Evolutionary conservation across 2,329 filamentous ascomycete genomes (phyloP).

Genomic region (Cordyceps tenuipes): DNA sequence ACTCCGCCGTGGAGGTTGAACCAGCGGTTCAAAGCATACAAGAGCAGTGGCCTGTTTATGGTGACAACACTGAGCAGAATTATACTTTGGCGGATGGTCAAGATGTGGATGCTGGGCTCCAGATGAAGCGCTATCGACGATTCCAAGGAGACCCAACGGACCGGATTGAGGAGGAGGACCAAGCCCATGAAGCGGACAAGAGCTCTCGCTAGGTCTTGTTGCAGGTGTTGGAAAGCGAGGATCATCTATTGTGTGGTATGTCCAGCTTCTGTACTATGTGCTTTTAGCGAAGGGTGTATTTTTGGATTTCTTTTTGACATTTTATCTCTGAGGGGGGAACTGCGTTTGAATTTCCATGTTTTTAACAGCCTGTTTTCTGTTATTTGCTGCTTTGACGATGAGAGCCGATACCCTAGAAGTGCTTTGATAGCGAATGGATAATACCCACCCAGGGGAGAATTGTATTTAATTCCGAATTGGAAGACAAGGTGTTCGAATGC

Average conservation of each 20-base stretch:
- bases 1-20: slow-evolving; percentile 12
- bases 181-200: slow-evolving; percentile 1
- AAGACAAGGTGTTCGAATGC: neutral
- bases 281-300: slow-evolving; percentile 5
- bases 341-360: neutral
- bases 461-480: neutral
- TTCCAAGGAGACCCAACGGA: slow-evolving; percentile 26
- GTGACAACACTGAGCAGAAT: slow-evolving; percentile 21
- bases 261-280: neutral
- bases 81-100: slow-evolving; percentile 23
- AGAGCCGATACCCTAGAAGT: slow-evolving; percentile 5
- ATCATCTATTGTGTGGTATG: neutral
- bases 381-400: neutral
- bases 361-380: slow-evolving; percentile 1
- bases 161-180: slow-evolving; percentile 30
- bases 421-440: slow-evolving; percentile 7
- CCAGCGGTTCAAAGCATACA: neutral
- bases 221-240: neutral
- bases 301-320: neutral
- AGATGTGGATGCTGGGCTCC: slow-evolving; percentile 26
- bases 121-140: slow-evolving; percentile 28
- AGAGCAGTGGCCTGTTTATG: slow-evolving; percentile 12
- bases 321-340: neutral
- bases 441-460: neutral
- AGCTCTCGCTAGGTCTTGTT: neutral